Base-by-base conservation (phyloP, 2,329 filamentous ascomycete species). In the Simplicillium sp. region DNA sequence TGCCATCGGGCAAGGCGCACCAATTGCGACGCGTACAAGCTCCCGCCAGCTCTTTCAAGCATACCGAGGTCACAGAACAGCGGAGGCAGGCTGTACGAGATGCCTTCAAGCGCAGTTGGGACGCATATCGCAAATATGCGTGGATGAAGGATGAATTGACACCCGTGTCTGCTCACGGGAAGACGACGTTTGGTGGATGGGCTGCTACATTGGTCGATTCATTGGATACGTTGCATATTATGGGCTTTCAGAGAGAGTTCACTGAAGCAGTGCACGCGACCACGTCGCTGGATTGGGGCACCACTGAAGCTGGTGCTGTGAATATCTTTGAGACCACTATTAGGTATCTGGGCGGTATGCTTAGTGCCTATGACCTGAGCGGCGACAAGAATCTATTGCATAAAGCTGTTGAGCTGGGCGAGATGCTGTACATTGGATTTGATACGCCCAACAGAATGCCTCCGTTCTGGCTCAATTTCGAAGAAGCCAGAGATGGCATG, bases 261-360 rank as follows among this genome's bases (percentile, higher is more conserved):
- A 68, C 73, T 25, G 66, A 73, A 45, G 80, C 80, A 7, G 74
- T 79, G 5, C 60, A 67, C 39, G 75, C 73, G 3, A 70, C 76
- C 12, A 60, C 70, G 39, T 50, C 51, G 45, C 75, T 84, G 44
- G 75, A 82, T 52, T 84, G 82, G 52, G 68, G 71, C 4, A 69
- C 60, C 7, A 74, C 73, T 2, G 55, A 50, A 7, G 48, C 49
- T 33, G 37, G 46, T 13, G 43, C 70, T 36, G 72, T 83, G 46
- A 82, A 80, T 38, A 59, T 83, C 1, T 83, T 84, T 42, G 80
- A 84, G 58, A 82, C 78, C 0, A 82, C 73, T 2, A 82, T 83
- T 44, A 69, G 80, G 29, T 82, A 83, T 52, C 67, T 84, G 0
- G 80, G 80, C 13, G 80, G 80, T 3, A 66, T 84, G 38, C 52